Evolutionary conservation across 225 moss, liverwort and hornwort species (phyloP).

Genomic region (Lunularia cruciata): DNA sequence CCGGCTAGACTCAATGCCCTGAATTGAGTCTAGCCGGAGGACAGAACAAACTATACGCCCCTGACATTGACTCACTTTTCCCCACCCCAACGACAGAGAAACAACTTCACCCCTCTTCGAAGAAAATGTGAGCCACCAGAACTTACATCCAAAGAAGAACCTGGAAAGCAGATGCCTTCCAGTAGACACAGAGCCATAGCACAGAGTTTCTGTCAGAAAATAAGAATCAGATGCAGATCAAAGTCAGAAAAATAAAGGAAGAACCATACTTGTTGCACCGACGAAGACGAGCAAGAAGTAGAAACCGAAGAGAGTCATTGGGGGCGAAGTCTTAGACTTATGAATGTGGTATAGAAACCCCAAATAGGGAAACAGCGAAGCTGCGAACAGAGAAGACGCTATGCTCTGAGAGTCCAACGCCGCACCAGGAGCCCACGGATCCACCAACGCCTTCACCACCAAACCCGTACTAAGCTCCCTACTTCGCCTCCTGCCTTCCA

Average conservation of each 20-base stretch:
- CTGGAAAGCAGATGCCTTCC: no score
- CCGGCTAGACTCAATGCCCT: no score
- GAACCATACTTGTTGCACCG: slow-evolving; percentile 76
- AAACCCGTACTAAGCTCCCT: background rate
- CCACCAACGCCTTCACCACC: slow-evolving; percentile 46
- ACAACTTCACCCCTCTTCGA: no score
- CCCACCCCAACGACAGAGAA: no score
- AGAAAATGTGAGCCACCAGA: no score
- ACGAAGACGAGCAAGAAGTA: slow-evolving; percentile 96
- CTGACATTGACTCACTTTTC: no score
- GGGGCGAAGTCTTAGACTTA: slow-evolving; percentile 82
- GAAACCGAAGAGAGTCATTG: slow-evolving; percentile 93
- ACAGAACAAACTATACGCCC: no score
- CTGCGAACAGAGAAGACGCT: slow-evolving; percentile 83
- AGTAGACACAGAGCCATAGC: no score
- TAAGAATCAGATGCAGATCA: background rate
- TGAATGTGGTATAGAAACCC: slow-evolving; percentile 93
- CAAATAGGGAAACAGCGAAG: slow-evolving; percentile 83
- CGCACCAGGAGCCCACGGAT: slow-evolving; percentile 78
- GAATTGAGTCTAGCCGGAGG: no score
- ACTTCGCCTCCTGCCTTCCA: slow-evolving; percentile 4
- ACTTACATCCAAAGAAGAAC: no score
- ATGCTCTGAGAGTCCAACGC: slow-evolving; percentile 80
- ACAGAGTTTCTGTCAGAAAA: no score
- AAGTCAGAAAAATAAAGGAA: background rate